Evolutionary conservation across 345 rosid genomes (phyloP), one percentile per base, ranked within the genome.

Genomic region (Citrus maxima): DNA sequence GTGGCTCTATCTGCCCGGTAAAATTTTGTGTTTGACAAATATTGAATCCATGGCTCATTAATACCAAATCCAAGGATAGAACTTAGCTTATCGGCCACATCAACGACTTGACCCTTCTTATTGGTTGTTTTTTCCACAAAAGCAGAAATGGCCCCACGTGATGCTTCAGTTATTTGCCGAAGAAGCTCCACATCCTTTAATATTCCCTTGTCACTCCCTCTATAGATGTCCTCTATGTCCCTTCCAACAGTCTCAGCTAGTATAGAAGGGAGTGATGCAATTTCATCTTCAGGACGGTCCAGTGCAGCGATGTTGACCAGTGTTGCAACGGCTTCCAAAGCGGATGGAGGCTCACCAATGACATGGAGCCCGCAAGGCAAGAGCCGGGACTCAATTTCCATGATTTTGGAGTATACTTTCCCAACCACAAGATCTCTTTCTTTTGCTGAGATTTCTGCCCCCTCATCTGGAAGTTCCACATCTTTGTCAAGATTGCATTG

Each of bases 401-500:
- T 96, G 77, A 96, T 96, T 92, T 96, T 96, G 81, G 99, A 88
- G 79, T 96, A 96, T 16, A 96, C 97, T 80, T 91, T 96, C 25
- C 99, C 99, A 73, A 96, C 97, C 51, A 94, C 98, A 77, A 88
- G 89, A 79, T 96, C 99, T 10, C 97, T 81, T 70, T 96, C 97
- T 66, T 89, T 89, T 10, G 84, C 88, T 46, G 99, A 72, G 75
- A 93, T 88, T 75, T 93, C 94, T 59, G 77, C 86, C 14, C 88
- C 92, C 82, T 96, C 99, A 6, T 90, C 97, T 3, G 99, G 99
- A 77, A 96, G 93, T 24, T 89, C 76, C 32, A 96, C 97, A 76
- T 96, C 99, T 80, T 94, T 94, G 82, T 96, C 98, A 42, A 96
- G 99, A 85, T 96, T 96, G 87, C 99, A 96, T 73, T 94, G 99